Evolutionary conservation across 2,329 filamentous ascomycete species (phyloP).

Genomic region (Botrytis deweyae): DNA sequence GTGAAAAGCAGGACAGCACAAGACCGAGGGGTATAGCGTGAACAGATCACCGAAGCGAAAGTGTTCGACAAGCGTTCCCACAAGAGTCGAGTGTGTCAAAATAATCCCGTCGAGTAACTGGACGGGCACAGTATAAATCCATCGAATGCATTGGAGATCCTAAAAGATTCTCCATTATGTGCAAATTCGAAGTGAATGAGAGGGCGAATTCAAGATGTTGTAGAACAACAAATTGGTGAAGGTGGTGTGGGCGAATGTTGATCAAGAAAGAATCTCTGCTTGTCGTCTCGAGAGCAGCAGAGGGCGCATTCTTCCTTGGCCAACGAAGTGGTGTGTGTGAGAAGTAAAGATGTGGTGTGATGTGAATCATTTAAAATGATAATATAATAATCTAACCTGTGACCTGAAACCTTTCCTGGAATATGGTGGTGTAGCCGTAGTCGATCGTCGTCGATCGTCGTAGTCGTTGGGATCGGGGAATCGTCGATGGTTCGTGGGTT

Average conservation of each 20-base stretch:
- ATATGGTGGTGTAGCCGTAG: constrained; percentile 6
- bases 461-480: neutral
- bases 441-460: neutral
- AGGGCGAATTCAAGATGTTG: neutral
- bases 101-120: constrained; percentile 10
- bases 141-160: constrained; percentile 12
- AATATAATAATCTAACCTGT: constrained; percentile 14
- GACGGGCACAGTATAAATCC: constrained; percentile 7
- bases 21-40: neutral
- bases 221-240: constrained; percentile 4
- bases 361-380: neutral
- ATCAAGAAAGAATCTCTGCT: constrained; percentile 13
- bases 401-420: constrained; percentile 19
- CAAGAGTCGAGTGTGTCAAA: neutral
- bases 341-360: neutral
- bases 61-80: neutral
- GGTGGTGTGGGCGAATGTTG: constrained; percentile 5
- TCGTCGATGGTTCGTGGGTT: neutral
- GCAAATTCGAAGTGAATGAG: neutral
- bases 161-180: constrained; percentile 13
- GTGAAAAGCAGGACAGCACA: neutral
- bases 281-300: constrained; percentile 19
- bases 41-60: neutral
- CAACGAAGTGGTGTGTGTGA: constrained; percentile 1
- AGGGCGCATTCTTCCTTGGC: constrained; percentile 13